Evolutionary conservation across 2,329 filamentous ascomycete species (phyloP).

Genomic region (Nannizziopsis arthrosporioides): DNA sequence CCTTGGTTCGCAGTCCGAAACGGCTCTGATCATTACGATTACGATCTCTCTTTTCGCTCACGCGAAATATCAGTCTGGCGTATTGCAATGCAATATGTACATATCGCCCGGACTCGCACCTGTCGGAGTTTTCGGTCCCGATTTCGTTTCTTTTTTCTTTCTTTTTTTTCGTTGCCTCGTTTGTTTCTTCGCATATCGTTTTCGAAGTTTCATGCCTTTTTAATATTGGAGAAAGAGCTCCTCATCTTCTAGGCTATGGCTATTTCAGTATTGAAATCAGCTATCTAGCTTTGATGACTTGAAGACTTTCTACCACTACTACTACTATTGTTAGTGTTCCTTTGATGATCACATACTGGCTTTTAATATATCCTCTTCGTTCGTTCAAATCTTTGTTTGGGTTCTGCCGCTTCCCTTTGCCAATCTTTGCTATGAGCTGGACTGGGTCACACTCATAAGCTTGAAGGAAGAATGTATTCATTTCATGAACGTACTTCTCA

Average conservation of each 20-base stretch:
- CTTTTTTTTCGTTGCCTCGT: slow-evolving; percentile 6
- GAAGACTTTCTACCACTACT: neutral
- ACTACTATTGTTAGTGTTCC: neutral
- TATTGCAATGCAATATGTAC: slow-evolving; percentile 12
- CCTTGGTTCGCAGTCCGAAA: no score
- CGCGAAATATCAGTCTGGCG: slow-evolving; percentile 10
- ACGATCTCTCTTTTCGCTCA: slow-evolving; percentile 1
- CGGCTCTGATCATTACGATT: slow-evolving; percentile 9
- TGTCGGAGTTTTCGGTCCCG: slow-evolving; percentile 8
- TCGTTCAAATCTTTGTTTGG: slow-evolving; percentile 2
- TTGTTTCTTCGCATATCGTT: slow-evolving; percentile 5
- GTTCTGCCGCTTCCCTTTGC: neutral
- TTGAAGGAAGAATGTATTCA: neutral
- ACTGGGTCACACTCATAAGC: neutral
- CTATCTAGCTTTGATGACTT: neutral
- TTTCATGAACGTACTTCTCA: neutral
- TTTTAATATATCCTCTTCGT: slow-evolving; percentile 7
- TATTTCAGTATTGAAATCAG: no score
- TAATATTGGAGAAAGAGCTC: neutral
- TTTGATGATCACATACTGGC: neutral
- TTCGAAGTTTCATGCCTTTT: slow-evolving; percentile 6
- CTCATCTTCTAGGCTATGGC: no score
- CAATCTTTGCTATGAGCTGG: neutral
- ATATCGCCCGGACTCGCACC: neutral
- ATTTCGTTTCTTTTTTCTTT: slow-evolving; percentile 9